Conservation (phyloP, 2,329 filamentous ascomycete genomes). For the Beauveria asiatica region DNA sequence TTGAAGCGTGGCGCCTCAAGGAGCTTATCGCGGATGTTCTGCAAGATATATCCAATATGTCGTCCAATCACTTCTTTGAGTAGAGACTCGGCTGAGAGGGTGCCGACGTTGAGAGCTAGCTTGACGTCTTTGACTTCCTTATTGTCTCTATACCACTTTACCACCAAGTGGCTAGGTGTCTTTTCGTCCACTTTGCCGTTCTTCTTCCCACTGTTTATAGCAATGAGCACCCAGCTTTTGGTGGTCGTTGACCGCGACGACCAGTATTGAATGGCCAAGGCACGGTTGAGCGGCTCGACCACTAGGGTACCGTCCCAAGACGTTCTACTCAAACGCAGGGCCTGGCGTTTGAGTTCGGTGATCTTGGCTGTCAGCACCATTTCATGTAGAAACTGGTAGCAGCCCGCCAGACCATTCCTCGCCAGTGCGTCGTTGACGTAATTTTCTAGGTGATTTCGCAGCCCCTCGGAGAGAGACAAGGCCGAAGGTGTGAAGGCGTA, state of each 20-base stretch:
- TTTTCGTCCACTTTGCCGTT: conserved; percentile 31
- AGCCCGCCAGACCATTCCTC: conserved; percentile 64
- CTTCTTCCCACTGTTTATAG: conserved; percentile 58
- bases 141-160: conserved; percentile 80
- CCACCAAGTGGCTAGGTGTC: conserved; percentile 45
- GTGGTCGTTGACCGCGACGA: conserved; percentile 41
- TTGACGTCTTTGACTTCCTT: conserved; percentile 62
- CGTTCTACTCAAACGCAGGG: conserved; percentile 55
- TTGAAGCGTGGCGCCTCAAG: conserved; percentile 52
- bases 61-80: conserved; percentile 65
- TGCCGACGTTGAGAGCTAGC: conserved; percentile 57
- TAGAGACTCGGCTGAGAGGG: conserved; percentile 65
- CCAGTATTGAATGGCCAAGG: conserved; percentile 90
- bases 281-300: conserved; percentile 72
- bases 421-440: conserved; percentile 64
- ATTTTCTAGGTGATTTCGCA: conserved; percentile 59
- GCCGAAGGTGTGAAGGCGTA: conserved; percentile 70
- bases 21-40: conserved; percentile 55
- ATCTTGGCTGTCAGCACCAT: conserved; percentile 88
- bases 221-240: conserved; percentile 89
- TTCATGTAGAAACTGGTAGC: conserved; percentile 81
- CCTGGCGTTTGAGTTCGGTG: conserved; percentile 70
- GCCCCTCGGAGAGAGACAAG: conserved; percentile 47
- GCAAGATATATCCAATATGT: conserved; percentile 66
- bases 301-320: conserved; percentile 73